Evolutionary conservation across 495 filamentous ascomycete genomes (phyloP), one percentile per base, ranked within the genome.

Genomic region (Venustampulla echinocandica): DNA sequence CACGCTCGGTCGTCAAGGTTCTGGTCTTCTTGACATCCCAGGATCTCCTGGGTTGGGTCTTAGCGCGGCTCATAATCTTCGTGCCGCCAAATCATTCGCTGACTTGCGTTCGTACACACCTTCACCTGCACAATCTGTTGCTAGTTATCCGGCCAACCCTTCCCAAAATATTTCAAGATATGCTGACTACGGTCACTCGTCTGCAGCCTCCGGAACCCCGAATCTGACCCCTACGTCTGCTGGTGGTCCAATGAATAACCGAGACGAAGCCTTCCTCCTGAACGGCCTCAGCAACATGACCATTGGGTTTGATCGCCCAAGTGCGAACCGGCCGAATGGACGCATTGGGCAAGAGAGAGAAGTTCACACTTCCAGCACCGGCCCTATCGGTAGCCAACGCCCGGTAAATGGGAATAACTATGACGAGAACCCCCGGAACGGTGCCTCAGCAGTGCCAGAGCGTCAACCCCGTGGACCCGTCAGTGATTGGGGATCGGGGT

Each of bases 51-150:
- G 74, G 14, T 46, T 73, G 15, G 56, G 53, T 47, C 73, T 77
- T 36, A 76, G 75, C 44, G 73, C 75, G 17, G 70, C 72, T 23
- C 79, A 79, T 52, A 92, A 88, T 62, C 77, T 98, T n/a, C 84
- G 92, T 18, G 85, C 84, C 23, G 92, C 93, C 52, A 97, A 97
- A 69, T 96, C 90, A 17, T 95, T 95, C 61, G 92, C 90, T 35
- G 92, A 98, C 62, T 68, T 98, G 51, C 85, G 90, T 49, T 92
- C 90, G 2, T 93, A 90, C 65, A 95, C 90, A 7, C 92, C 92
- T 11, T 96, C 90, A 47, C 90, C 92, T 3, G 90, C 85, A 14
- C 83, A 86, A 2, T 95, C 92, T 3, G 83, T 84, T 10, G 84
- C 84, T 15, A 90, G 86, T 70, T 90, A 92, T 61, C 85, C 85